Percentiles rank a stretch among this genome's conserved stretches.
These are phyloP conservation scores for Aegilops umbellulata DNA, from an alignment of 176 grass and related monocot genomes.

Conservation along the genomic window DNA sequence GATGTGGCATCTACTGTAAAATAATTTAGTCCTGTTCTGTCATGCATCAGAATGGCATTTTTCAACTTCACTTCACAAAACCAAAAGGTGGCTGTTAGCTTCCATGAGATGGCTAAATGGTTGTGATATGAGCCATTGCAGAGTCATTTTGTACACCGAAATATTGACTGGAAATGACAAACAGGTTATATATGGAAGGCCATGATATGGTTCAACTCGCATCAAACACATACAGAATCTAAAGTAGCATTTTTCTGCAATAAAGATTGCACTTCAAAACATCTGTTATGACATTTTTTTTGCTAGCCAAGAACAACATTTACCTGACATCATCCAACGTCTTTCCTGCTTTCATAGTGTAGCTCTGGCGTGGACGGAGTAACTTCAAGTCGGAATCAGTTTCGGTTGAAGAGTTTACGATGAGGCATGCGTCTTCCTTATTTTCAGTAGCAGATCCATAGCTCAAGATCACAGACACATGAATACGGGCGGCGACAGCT, in stretches of 20 bases:
- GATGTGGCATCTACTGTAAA: not conserved
- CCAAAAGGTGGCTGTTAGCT: not conserved
- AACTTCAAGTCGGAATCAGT: slow-evolving; percentile 71
- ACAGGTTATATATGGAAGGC: not conserved
- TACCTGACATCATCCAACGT: slow-evolving; percentile 74
- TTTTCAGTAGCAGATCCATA: slow-evolving; percentile 60
- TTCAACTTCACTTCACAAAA: not conserved
- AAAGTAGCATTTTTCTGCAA: not conserved
- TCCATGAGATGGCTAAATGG: too few species aligned
- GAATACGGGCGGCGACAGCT: slow-evolving; percentile 53
- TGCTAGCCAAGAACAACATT: not conserved
- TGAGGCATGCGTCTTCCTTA: slow-evolving; percentile 35
- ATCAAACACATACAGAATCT: not conserved
- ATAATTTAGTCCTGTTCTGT: not conserved
- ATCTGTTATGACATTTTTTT: not conserved
- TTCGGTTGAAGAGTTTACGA: slow-evolving; percentile 27
- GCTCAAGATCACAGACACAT: slow-evolving; percentile 65
- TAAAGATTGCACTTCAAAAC: not conserved
- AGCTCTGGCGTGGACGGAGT: slow-evolving; percentile 80
- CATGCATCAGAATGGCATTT: not conserved
- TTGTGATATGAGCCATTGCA: not conserved
- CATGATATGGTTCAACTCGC: not conserved
- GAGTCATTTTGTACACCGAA: not conserved
- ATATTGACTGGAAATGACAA: not conserved
- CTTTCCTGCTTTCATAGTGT: slow-evolving; percentile 78